phyloP scores from a whole-genome alignment of 2,329 filamentous ascomycete genomes.

The Aspergillus pseudoterreus region DNA sequence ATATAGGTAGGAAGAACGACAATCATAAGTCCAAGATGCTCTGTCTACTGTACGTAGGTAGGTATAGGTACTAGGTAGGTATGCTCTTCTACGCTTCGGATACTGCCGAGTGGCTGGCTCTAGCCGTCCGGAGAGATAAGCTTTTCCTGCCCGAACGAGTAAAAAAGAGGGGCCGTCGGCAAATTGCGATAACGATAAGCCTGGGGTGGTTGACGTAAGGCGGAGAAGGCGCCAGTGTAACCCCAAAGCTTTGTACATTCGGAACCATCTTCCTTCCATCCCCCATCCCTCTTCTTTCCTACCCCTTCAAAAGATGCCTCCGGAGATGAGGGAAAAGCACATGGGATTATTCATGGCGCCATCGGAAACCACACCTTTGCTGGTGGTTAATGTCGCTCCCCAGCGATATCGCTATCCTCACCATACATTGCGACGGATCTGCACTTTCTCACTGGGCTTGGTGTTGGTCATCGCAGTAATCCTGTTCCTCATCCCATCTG shows the following conservation, averaged over 20 bases:
- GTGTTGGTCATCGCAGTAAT: constrained; percentile 37
- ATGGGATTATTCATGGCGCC: constrained; percentile 32
- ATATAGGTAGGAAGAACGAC: not conserved
- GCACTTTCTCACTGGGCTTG: constrained; percentile 37
- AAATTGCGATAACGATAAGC: not conserved
- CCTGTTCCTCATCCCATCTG: constrained; percentile 40
- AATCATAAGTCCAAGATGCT: no score
- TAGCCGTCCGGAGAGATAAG: not conserved
- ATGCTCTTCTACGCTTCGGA: no score
- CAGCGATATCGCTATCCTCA: constrained; percentile 41
- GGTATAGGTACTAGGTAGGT: no score
- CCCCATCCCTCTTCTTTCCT: not conserved
- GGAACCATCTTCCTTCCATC: not conserved
- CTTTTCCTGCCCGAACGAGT: not conserved
- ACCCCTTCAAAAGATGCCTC: constrained; percentile 4
- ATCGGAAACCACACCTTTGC: constrained; percentile 41
- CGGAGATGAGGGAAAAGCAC: constrained; percentile 33
- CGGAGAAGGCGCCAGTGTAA: not conserved
- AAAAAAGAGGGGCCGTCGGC: not conserved
- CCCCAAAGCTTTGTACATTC: not conserved
- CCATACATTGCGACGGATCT: constrained; percentile 39
- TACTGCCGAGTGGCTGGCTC: no score
- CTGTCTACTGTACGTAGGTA: no score
- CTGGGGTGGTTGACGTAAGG: not conserved
- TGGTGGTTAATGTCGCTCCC: constrained; percentile 37